Conservation (phyloP, 306 rosid genomes). For the Cyamopsis tetragonoloba region DNA sequence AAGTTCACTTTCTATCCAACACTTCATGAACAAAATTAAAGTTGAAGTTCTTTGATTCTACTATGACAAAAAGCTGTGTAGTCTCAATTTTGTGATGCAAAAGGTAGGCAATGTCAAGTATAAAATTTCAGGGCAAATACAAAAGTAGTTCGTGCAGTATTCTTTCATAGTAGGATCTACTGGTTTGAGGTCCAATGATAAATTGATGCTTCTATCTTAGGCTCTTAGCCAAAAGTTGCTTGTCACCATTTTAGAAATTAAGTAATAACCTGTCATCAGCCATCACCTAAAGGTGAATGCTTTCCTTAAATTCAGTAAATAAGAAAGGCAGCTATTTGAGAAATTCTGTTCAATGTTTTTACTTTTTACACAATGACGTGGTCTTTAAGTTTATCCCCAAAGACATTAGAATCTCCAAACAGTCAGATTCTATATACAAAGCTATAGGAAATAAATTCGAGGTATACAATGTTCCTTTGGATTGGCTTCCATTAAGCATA, state of each 20-base stretch:
- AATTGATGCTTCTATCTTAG: not conserved
- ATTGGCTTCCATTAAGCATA: not conserved
- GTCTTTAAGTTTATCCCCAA: not conserved
- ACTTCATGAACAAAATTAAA: slow-evolving; percentile 15
- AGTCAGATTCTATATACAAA: not conserved
- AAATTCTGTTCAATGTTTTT: not conserved
- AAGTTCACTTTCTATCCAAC: not conserved
- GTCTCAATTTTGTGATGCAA: not conserved
- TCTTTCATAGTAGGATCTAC: not conserved
- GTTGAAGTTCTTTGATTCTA: slow-evolving; percentile 11
- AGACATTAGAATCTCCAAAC: not conserved
- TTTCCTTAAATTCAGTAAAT: not conserved
- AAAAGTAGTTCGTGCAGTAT: not conserved
- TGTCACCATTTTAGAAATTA: not conserved
- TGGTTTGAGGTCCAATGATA: not conserved
- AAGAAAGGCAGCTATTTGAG: not conserved
- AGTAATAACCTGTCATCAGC: not conserved
- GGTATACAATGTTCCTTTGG: too few relatives aligned
- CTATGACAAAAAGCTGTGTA: not conserved
- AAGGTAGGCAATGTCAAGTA: not conserved
- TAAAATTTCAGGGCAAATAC: not conserved
- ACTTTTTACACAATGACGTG: not conserved
- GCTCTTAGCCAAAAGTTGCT: not conserved
- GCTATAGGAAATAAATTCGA: not conserved
- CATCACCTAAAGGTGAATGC: not conserved